Base-by-base conservation (phyloP, 2,329 filamentous ascomycete genomes). In the Phialophora tarda region DNA sequence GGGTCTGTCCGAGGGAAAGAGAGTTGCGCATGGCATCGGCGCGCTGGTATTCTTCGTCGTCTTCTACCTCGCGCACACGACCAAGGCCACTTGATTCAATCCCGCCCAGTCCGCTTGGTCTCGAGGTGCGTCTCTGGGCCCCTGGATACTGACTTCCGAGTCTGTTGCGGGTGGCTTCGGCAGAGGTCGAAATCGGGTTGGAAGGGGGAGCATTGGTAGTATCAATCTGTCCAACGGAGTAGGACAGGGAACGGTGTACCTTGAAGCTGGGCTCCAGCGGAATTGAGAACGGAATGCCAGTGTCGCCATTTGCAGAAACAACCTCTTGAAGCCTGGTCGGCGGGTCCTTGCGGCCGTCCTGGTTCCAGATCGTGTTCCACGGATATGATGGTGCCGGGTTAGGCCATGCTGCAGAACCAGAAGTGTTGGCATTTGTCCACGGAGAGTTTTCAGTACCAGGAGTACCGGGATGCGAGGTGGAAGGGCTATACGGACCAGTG, bases 181-280 rank as follows among this genome's bases (percentile, higher is more conserved):
- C 67, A 7, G 75, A 69, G 50, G 72, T 76, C n/a, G 76, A 73
- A 64, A 77, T 72, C 23, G 78, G 63, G 26, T 71, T 74, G 24
- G 75, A 74, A n/a, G 54, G 53, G 6, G 62, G 53, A 6, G 64
- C 68, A 12, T 56, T 59, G 38, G 64, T 67, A 21, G 66, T 67
- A 61, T 97, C 93, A 67, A 93, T 83, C 76, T 97, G 93, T 4
- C 93, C 93, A 56, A 96, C 94, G 0, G 94, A 98, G 78, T 98
- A 98, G 4, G 95, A 98, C 78, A 97, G 92, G 5, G 95, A 99
- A 51, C 95, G 89, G 73, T 96, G 95, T 0, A 92, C 93, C 78
- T 98, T 98, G 1, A 91, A 91, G 0, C 92, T 95, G 0, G 94
- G 93, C 69, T 96, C 91, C 23, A 96, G 83, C 3, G 93, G 93